Base-by-base conservation (phyloP, 1,284 basidiomycete genomes). In the Malassezia restricta region DNA sequence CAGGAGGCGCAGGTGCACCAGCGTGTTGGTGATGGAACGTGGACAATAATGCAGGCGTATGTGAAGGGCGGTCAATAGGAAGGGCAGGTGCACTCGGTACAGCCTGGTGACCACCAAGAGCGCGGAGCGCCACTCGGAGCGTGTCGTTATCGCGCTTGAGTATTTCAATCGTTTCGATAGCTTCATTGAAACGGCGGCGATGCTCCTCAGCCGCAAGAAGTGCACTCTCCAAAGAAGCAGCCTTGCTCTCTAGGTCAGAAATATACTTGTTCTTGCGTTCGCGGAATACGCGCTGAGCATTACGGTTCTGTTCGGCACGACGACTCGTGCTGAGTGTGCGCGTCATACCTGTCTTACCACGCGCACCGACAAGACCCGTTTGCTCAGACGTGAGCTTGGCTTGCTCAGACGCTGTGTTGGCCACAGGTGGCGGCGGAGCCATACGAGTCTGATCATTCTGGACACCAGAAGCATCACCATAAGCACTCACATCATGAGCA, bases 101-200 rank as follows among this genome's bases (percentile, higher is more conserved):
- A 2, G 56, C 54, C 9, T 45, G 46, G 35, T 51, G 56, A 0
- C 66, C 66, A 15, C 65, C 64, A 14, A 68, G 52, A 28, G 66
- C 66, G 3, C 54, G 52, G 24, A 68, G 39, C 3, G 64, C 66
- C n/a, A 66, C 58, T 8, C 66, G 45, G 8, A 68, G 44, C 11
- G 58, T 60, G 27, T 66, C 59, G 40, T 66, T 63, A 46, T 68
- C 66, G 32, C 58, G 60, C 41, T 65, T 50, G 17, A 68, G 54
- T 0, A 57, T 63, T 33, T 66, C 64, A 33, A 68, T 62, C 3
- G 65, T 65, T 29, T 62, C 59, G 27, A 68, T 42, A 6, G 61
- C 47, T 24, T 68, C 66, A 9, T 47, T 47, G 40, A 64, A 62
- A 2, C 61, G 48, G 3, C 58, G 49, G 20, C 58, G 62, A 47